Evolutionary conservation across 306 rosid genomes (phyloP), one percentile per base, ranked within the genome.

Genomic region (Mimosa bimucronata): DNA sequence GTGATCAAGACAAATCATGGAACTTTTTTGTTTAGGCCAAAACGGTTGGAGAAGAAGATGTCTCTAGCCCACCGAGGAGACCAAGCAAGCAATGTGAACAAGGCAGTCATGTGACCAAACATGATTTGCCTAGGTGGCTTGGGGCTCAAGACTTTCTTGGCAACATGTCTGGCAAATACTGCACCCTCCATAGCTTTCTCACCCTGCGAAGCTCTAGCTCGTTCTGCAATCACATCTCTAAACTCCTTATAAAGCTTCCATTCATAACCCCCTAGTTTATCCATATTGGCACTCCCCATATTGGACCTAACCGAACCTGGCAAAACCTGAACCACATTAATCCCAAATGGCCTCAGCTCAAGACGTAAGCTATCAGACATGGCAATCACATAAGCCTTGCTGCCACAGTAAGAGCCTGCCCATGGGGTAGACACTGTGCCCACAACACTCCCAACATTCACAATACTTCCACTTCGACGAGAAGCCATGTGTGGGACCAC

Each of bases 341-440:
- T 86, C 68, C 93, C 91, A 77, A 94, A 94, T 0, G 95, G 98
- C 85, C 60, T 88, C 18, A 92, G 53, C 30, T 94, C 97, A 34
- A 94, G 73, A 3, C 97, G 83, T 82, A 92, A 68, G 29, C 84
- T 82, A 69, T 90, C 66, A 23, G 97, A 81, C 87, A 94, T 85
- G 26, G 97, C 94, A 30, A 90, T 92, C 48, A 90, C 89, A 0
- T 86, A 81, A 9, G 97, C 97, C 71, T 89, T 94, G 46, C 86
- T 92, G 19, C 91, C 86, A 73, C 97, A 94, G 34, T 90, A 91
- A 26, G 97, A 83, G 28, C 97, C 98, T 4, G 92, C 91, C 97
- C 98, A 94, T 0, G 98, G 98, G 0, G 97, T 94, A 7, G 98
- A 69, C 25, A 86, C 91, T 5, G 57, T 69, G 1, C 97, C 97